A percentile compares a stretch with the other conserved stretches of the same genome.
Evolutionary conservation across 495 filamentous ascomycete species (phyloP).

Genomic region (Antarctomyces pellizariae): DNA sequence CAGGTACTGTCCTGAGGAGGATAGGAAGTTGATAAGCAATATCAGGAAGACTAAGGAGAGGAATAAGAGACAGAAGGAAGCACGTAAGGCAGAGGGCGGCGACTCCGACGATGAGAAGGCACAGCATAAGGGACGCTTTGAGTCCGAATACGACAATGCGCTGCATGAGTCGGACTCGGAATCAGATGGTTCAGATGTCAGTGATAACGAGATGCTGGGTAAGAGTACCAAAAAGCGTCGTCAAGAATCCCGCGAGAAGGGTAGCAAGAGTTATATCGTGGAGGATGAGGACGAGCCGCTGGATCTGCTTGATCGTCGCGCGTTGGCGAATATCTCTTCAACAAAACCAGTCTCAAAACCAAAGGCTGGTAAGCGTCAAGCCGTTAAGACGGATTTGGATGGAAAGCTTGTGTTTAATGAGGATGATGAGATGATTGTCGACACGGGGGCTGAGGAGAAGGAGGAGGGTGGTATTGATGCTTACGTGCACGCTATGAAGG

Average conservation of each 20-base stretch:
- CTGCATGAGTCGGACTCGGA: slow-evolving; percentile 68
- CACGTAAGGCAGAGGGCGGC: slow-evolving; percentile 24
- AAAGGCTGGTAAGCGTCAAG: slow-evolving; percentile 32
- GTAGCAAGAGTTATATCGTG: slow-evolving; percentile 57
- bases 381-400: slow-evolving; percentile 54
- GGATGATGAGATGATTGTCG: slow-evolving; percentile 36
- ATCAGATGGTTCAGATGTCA: slow-evolving; percentile 35
- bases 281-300: slow-evolving; percentile 86
- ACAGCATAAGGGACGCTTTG: slow-evolving; percentile 37
- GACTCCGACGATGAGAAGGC: slow-evolving; percentile 19
- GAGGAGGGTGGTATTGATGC: slow-evolving; percentile 54
- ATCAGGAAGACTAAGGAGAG: slow-evolving; percentile 85
- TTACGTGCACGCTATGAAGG: slow-evolving; percentile 74
- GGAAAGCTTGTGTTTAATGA: slow-evolving; percentile 64
- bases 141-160: slow-evolving; percentile 85
- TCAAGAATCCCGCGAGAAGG: slow-evolving; percentile 26
- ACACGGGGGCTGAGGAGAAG: slow-evolving; percentile 21
- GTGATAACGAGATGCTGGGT: slow-evolving; percentile 32
- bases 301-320: slow-evolving; percentile 70
- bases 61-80: slow-evolving; percentile 63
- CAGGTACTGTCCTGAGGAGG: slow-evolving; percentile 51
- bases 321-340: slow-evolving; percentile 79
- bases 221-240: slow-evolving; percentile 22
- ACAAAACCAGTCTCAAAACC: slow-evolving; percentile 49
- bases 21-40: slow-evolving; percentile 73